Conservation (phyloP, 345 rosid species). For the Salix udensis region DNA sequence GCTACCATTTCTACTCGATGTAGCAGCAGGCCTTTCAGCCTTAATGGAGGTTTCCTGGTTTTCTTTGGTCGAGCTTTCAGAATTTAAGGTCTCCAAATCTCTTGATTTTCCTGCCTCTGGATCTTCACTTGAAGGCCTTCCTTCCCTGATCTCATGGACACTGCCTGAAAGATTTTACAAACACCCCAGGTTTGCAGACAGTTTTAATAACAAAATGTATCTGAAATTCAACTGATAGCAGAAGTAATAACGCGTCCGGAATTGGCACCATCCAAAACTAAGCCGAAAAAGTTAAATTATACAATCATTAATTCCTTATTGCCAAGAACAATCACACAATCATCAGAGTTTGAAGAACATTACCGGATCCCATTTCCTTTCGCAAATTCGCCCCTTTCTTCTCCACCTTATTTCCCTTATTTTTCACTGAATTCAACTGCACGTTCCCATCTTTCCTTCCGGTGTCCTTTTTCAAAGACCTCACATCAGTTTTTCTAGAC, state of each 20-base stretch:
- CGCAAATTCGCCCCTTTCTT: slow-evolving; percentile 9
- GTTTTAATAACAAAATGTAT: background rate
- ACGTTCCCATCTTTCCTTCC: slow-evolving; percentile 4
- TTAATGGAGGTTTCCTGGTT: slow-evolving; percentile 20
- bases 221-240: background rate
- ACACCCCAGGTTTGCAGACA: slow-evolving; percentile 1
- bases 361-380: slow-evolving; percentile 41
- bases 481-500: background rate
- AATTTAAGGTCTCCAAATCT: slow-evolving; percentile 4
- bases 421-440: slow-evolving; percentile 8
- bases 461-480: slow-evolving; percentile 1
- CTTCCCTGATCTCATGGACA: slow-evolving; percentile 33
- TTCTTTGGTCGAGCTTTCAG: slow-evolving; percentile 16
- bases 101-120: slow-evolving; percentile 21
- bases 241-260: background rate
- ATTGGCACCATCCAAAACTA: background rate
- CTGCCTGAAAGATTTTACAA: slow-evolving; percentile 39
- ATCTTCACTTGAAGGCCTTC: slow-evolving; percentile 23
- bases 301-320: slow-evolving; percentile 1
- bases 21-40: slow-evolving; percentile 15
- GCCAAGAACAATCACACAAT: background rate
- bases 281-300: background rate
- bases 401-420: slow-evolving; percentile 12
- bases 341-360: slow-evolving; percentile 14
- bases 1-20: slow-evolving; percentile 25